Evolutionary conservation across 306 rosid species (phyloP), one percentile per base, ranked within the genome.

Genomic region (Trichosanthes cucumerina): DNA sequence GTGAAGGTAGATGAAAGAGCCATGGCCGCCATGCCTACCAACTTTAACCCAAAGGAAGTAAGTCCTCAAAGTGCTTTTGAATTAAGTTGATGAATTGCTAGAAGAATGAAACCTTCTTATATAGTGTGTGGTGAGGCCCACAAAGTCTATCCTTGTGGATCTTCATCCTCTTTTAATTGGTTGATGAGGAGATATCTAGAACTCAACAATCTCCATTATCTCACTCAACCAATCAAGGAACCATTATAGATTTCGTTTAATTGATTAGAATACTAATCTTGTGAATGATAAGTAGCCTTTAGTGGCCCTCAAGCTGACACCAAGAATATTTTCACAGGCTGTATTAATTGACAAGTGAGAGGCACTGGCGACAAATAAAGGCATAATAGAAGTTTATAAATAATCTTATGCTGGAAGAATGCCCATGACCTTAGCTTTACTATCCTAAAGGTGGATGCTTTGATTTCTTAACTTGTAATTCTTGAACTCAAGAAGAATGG

Each of bases 1-100:
- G 80, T 80, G 80, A 85, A 82, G 44, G 85, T 47, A 54, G 85
- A 85, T 21, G 85, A 82, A 47, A 85, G 82, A 69, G 81, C 70
- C 84, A 77, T 82, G 79, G 88, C 21, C 65, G 86, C 82, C 86
- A 80, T 82, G 59, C 21, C 69, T 53, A 76, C 66, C 26, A 50
- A 49, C 62, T 75, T 39, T 4, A 46, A 47, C 60, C 2, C 60
- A 7, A 72, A 72, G 44, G 56, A 26, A 46, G 77, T 47, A 28
- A 24, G 77, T 49, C 26, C 77, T 28, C 77, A 24, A 43, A 24
- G 26, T 72, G 43, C 60, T 72, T 47, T 72, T 75, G 31, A 47
- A 59, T 46, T 23, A 11, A 47, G 58, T 47, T 46, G 77, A 47
- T 72, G 77, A 16, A 72, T 47, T 47, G 18, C 10, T 38, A 5